Evolutionary conservation across 169 alveolate genomes (phyloP), one percentile per base, ranked within the genome.

Genomic region (Plasmodium coatneyi): DNA sequence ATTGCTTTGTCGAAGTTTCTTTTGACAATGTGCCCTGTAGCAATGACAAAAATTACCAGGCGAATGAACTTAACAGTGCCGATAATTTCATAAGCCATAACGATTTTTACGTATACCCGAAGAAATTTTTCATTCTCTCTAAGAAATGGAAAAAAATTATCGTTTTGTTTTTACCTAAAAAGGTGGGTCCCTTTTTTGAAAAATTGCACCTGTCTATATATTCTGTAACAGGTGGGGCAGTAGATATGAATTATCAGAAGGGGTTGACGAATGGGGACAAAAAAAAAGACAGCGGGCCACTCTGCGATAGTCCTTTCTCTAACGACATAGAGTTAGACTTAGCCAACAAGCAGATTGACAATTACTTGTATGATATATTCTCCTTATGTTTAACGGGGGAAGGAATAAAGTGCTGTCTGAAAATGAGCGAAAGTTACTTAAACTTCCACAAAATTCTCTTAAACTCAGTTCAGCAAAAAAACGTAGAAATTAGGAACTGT

Each of bases 71-170:
- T 10, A 83, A 71, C 25, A 36, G 72, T 70, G 82, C 34, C 30
- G 86, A 86, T 16, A 52, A 52, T 76, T 76, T 52, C 30, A 34
- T 86, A 74, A 34, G 43, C n/a, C 72, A 52, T 56, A 86, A 86
- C 70, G 93, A 86, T 54, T 86, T 86, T 86, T 86, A 86, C 76
- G 86, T 86, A 39, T 86, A 86, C 70, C 93, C 93, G 25, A 49
- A 56, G 25, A 74, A 78, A 52, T 86, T 86, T 56, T 49, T 78
- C 80, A 52, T 86, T 16, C 70, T 78, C 39, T 86, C 93, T 22
- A 86, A 74, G 34, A 86, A 86, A 70, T 86, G 79, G 66, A 74
- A 86, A 76, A 86, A 86, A 86, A 54, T 86, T 5, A 86, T 86
- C 46, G 66, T 86, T 52, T 54, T 86, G 70, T 86, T 86, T 76